Percentiles rank a stretch among this genome's conserved stretches.
These are phyloP conservation scores for Tricladium varicosporioides DNA, from an alignment of 2,329 filamentous ascomycete species.

Conservation along the genomic window DNA sequence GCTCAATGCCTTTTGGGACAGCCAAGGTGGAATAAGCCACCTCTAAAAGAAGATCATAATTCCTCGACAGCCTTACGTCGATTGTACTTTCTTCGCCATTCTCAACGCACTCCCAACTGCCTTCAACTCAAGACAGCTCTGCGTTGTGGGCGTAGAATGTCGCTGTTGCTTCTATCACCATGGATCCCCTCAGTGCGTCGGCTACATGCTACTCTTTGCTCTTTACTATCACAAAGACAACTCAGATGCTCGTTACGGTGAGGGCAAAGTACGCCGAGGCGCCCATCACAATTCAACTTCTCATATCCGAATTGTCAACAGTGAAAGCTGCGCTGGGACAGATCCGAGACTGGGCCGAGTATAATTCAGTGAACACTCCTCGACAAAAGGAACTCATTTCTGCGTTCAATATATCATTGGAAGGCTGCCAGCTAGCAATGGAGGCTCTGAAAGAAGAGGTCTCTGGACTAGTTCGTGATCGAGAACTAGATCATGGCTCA, in stretches of 20 bases:
- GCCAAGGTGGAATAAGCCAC: too few species aligned
- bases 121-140: too few species aligned
- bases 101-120: too few species aligned
- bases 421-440: constrained; percentile 37
- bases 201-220: too few species aligned
- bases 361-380: constrained; percentile 15
- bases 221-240: neutral
- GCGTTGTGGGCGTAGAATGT: too few species aligned
- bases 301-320: constrained; percentile 12
- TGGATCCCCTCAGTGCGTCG: too few species aligned
- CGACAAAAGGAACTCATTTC: constrained; percentile 31
- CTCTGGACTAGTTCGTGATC: constrained; percentile 2
- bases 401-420: constrained; percentile 35
- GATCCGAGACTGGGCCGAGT: constrained; percentile 16
- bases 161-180: too few species aligned
- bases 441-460: constrained; percentile 37
- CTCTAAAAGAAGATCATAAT: too few species aligned
- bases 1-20: too few species aligned
- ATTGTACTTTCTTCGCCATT: too few species aligned
- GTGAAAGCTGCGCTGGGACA: constrained; percentile 13
- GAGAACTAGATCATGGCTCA: neutral
- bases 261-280: constrained; percentile 13
- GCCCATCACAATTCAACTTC: constrained; percentile 9
- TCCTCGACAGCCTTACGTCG: too few species aligned
- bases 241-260: constrained; percentile 10